phyloP scores from a whole-genome alignment of 129 eudicot species.

The Flaveria brownii region DNA sequence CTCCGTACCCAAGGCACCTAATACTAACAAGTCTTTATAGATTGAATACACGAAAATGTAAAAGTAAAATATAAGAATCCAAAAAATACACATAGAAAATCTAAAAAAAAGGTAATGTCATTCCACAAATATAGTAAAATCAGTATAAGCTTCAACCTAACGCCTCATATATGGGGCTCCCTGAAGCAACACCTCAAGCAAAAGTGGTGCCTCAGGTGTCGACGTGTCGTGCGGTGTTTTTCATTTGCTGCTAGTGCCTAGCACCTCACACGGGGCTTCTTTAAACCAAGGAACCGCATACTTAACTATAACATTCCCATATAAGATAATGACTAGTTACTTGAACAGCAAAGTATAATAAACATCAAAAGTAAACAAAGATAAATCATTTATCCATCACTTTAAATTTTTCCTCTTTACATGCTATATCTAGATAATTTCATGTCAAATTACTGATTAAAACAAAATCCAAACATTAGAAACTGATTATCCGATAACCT shows the following conservation, averaged over 20 bases:
- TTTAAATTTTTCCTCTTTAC: background rate
- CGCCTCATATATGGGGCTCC: no score
- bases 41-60: background rate
- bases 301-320: no score
- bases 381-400: background rate
- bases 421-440: background rate
- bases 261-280: no score
- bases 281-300: no score
- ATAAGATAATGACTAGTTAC: no score
- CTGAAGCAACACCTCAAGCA: no score
- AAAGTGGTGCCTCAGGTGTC: no score
- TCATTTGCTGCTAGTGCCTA: no score
- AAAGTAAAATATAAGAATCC: background rate
- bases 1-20: background rate
- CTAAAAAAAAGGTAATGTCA: background rate
- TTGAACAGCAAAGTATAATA: no score
- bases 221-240: no score
- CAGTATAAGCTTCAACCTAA: background rate
- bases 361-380: no score
- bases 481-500: background rate
- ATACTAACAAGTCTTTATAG: background rate
- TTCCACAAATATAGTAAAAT: background rate
- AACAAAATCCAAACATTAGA: slow-evolving; percentile 12
- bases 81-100: background rate
- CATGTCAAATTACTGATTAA: background rate